Evolutionary conservation across 108 stramenopile species (phyloP), one percentile per base, ranked within the genome.

Genomic region (Aurantiochytrium sp.): DNA sequence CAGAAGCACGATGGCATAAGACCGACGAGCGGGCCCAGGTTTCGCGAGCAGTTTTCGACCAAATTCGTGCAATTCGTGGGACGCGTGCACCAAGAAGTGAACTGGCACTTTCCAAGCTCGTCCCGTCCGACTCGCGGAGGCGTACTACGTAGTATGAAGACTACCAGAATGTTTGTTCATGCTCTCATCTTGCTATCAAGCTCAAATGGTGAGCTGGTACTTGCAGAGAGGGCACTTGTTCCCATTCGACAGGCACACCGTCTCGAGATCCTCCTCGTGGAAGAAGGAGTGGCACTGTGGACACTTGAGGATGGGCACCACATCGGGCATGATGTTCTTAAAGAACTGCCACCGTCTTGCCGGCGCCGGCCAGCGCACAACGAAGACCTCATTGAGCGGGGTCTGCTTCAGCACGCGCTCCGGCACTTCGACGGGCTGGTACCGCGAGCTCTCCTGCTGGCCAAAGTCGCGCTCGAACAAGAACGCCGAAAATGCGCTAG

Each of bases 181-280:
- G n/a, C n/a, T n/a, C n/a, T n/a, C n/a, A n/a, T n/a, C n/a, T n/a
- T n/a, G 50, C 10, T 65, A 65, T 65, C 12, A 8, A 12, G 2
- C 19, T 65, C 19, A 65, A 65, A 65, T 65, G 8, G 59, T 65
- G 3, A 65, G 59, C 27, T 34, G 27, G 52, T 81, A 89, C 3
- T 90, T 87, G 52, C 91, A 91, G 39, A 89, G 90, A 3, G 93
- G 93, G 81, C 93, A 94, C 27, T 31, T 39, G 1, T 48, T 48
- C 6, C 90, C 88, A 53, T 93, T 89, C 36, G 52, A 59, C 30
- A 95, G 87, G 32, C 89, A 91, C 1, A 90, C 91, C 32, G 92
- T 92, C 91, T 95, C 95, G 55, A 94, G 94, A 87, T 95, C 94
- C 55, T 93, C 92, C 85, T 93, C 93, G 73, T 94, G 92, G 88